A percentile compares a stretch with the other conserved stretches of the same genome.
These are phyloP conservation scores for Neonectria neomacrospora DNA, from an alignment of 2,329 filamentous ascomycete genomes.

Conservation along the genomic window DNA sequence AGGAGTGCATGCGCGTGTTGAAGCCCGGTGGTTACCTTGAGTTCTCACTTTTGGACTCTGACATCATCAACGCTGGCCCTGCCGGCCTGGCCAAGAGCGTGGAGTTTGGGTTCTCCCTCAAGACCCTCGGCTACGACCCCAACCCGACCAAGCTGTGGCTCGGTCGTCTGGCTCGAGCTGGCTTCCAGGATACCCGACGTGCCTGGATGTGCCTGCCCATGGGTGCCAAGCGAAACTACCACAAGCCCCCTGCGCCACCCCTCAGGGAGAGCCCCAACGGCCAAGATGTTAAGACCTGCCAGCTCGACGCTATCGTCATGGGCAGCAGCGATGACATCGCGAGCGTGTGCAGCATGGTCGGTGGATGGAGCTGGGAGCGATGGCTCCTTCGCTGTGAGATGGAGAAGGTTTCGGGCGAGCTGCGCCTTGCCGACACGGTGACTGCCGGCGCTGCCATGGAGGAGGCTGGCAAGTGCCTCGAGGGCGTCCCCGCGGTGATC, in stretches of 20 bases:
- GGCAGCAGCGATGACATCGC: conserved; percentile 79
- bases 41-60: conserved; percentile 89
- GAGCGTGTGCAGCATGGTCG: conserved; percentile 82
- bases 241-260: conserved; percentile 46
- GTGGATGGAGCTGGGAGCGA: conserved; percentile 93
- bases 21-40: conserved; percentile 95
- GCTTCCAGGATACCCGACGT: conserved; percentile 83
- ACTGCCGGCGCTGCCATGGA: conserved; percentile 62
- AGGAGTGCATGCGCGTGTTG: conserved; percentile 88
- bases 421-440: conserved; percentile 64
- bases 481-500: conserved; percentile 69
- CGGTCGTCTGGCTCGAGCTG: conserved; percentile 75
- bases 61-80: conserved; percentile 86
- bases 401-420: conserved; percentile 79
- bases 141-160: conserved; percentile 85
- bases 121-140: conserved; percentile 90
- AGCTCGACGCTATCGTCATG: conserved; percentile 70
- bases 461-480: conserved; percentile 69
- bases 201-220: conserved; percentile 92
- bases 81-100: conserved; percentile 84
- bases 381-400: conserved; percentile 91
- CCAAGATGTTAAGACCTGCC: conserved; percentile 57
- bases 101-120: conserved; percentile 91
- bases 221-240: conserved; percentile 60
- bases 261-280: conserved; percentile 52